Conservation (phyloP, 768 basidiomycete species). For the Trametes cubensis region DNA sequence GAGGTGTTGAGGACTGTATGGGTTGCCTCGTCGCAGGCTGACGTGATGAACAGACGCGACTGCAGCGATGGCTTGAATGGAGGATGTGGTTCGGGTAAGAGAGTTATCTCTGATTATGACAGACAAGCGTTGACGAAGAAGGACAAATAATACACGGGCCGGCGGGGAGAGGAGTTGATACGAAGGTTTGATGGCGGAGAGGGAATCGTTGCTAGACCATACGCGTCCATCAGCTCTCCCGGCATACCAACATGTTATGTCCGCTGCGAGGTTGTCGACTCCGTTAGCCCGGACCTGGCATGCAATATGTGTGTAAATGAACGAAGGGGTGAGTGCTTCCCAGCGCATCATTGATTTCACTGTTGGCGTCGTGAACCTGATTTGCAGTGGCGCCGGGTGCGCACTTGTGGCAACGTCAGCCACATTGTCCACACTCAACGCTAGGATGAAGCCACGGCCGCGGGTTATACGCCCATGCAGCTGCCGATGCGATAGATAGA, state of each 20-base stretch:
- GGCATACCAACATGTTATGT: not conserved
- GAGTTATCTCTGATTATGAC: too few relatives aligned
- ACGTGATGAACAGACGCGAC: too few relatives aligned
- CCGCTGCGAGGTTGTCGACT: conserved; percentile 5
- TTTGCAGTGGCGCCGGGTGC: not conserved
- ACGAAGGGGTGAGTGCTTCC: not conserved
- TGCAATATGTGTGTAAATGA: conserved; percentile 10
- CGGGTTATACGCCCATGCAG: not conserved
- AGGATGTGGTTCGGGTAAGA: too few relatives aligned
- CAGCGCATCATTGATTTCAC: conserved; percentile 1
- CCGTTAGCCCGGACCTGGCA: not conserved
- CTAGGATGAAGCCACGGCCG: too few relatives aligned
- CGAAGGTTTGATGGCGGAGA: conserved; percentile 4
- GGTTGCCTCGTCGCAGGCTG: too few relatives aligned
- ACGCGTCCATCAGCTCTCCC: not conserved
- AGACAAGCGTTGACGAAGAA: too few relatives aligned
- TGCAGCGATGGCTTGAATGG: too few relatives aligned
- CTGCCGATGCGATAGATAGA: conserved; percentile 9
- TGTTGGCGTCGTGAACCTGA: not conserved
- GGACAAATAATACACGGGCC: not conserved
- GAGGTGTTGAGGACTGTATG: too few relatives aligned
- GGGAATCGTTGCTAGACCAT: not conserved
- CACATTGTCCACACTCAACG: too few relatives aligned
- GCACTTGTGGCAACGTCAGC: not conserved
- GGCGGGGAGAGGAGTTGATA: not conserved